Percentiles rank a stretch among this genome's conserved stretches.
Conservation (phyloP, 1,284 basidiomycete species). For the Trametes polyzona region DNA sequence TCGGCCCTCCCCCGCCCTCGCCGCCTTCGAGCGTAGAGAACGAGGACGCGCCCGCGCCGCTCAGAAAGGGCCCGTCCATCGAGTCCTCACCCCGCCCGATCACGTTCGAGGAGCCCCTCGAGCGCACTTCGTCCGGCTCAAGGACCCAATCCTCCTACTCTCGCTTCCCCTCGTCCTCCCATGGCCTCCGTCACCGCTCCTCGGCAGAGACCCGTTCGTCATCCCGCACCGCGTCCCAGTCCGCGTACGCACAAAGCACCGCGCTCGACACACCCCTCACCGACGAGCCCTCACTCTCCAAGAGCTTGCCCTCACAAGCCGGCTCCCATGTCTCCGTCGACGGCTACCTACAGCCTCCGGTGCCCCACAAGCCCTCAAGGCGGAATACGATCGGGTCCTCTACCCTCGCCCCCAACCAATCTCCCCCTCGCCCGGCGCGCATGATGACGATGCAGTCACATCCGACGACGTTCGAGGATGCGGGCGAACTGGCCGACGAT, state of each 20-base stretch:
- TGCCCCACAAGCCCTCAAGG: conserved; percentile 48
- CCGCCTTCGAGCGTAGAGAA: conserved; percentile 63
- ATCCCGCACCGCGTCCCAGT: conserved; percentile 37
- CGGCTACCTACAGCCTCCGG: conserved; percentile 55
- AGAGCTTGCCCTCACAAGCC: conserved; percentile 17
- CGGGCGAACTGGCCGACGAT: conserved; percentile 53
- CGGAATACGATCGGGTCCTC: conserved; percentile 53
- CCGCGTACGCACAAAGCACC: conserved; percentile 20
- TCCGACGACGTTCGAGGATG: conserved; percentile 31
- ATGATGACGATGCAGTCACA: conserved; percentile 28
- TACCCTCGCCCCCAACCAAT: conserved; percentile 11
- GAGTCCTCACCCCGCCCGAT: conserved; percentile 27
- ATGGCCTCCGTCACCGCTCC: conserved; percentile 39
- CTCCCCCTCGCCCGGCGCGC: conserved; percentile 27
- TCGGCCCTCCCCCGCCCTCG: conserved; percentile 67
- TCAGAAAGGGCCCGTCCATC: background rate
- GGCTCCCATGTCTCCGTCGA: conserved; percentile 46
- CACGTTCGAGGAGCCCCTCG: conserved; percentile 41
- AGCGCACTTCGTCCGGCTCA: conserved; percentile 33
- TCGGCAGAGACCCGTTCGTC: conserved; percentile 55
- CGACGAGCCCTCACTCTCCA: conserved; percentile 23
- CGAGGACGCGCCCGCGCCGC: conserved; percentile 24
- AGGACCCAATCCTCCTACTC: conserved; percentile 27
- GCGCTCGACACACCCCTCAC: conserved; percentile 25
- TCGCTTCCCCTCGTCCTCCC: conserved; percentile 16